Percentiles rank a stretch among this genome's conserved stretches.
These are phyloP conservation scores for Trichomonas tenax DNA, from an alignment of 208 protist species.

Conservation along the genomic window DNA sequence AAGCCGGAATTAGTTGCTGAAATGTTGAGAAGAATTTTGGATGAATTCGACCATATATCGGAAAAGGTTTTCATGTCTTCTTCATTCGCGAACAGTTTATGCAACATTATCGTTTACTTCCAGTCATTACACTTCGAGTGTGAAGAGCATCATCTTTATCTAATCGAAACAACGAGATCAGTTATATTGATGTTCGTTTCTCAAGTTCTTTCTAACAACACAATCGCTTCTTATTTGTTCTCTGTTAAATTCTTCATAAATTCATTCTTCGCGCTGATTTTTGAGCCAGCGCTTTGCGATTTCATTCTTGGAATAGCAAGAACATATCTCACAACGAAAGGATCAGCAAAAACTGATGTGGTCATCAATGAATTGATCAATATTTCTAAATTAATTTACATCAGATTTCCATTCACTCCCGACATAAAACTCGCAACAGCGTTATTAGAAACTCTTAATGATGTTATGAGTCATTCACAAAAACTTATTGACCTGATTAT, in stretches of 20 bases:
- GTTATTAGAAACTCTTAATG: background rate
- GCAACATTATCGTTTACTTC: background rate
- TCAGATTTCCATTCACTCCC: background rate
- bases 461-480: background rate
- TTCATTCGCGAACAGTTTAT: background rate
- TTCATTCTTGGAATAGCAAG: background rate
- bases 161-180: background rate
- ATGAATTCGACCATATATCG: background rate
- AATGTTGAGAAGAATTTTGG: background rate
- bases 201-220: background rate
- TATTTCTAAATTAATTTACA: background rate
- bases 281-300: background rate
- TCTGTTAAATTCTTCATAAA: background rate
- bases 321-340: background rate
- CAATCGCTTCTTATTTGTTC: background rate
- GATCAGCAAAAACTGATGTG: background rate
- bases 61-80: background rate
- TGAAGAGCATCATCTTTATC: background rate
- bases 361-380: background rate
- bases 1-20: background rate
- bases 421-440: background rate
- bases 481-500: background rate
- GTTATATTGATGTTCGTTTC: background rate
- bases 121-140: background rate
- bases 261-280: background rate